Percentiles rank a stretch among this genome's conserved stretches.
These are phyloP conservation scores for Globisporangium spiculum DNA, from an alignment of 352 stramenopile genomes.

Conservation along the genomic window DNA sequence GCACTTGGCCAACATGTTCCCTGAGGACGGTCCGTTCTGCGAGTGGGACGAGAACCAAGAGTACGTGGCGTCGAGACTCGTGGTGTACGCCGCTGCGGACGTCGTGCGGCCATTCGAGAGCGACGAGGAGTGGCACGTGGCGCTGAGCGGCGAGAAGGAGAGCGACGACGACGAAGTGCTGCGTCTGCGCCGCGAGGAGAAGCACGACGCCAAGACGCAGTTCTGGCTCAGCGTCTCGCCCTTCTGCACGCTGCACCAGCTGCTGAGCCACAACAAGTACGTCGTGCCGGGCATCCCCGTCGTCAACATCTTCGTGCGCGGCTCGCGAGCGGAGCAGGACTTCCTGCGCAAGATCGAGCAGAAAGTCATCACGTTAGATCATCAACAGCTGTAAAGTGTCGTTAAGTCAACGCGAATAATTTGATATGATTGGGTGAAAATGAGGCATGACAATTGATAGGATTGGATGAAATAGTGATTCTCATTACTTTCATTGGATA, in stretches of 20 bases:
- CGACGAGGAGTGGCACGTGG: conserved; percentile 73
- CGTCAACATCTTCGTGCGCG: conserved; percentile 80
- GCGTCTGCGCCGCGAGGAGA: conserved; percentile 62
- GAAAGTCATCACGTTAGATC: conserved; percentile 49
- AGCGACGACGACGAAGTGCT: conserved; percentile 59
- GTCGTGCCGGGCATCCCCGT: conserved; percentile 83
- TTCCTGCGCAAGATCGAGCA: conserved; percentile 71
- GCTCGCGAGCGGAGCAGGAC: conserved; percentile 52
- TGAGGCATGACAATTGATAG: neutral
- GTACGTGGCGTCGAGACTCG: conserved; percentile 75
- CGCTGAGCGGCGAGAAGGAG: conserved; percentile 71
- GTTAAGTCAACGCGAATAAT: neutral
- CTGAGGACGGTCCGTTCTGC: conserved; percentile 78
- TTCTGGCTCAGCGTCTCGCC: conserved; percentile 76
- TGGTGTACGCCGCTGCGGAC: conserved; percentile 71
- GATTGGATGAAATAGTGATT: conserved; percentile 20
- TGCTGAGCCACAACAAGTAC: conserved; percentile 73
- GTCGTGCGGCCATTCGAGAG: conserved; percentile 65
- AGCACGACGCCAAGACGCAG: conserved; percentile 75
- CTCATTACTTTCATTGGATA: neutral
- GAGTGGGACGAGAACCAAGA: conserved; percentile 72
- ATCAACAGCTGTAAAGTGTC: conserved; percentile 17
- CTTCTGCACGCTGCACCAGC: conserved; percentile 73
- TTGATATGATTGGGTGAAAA: conserved; percentile 24
- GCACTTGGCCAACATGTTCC: conserved; percentile 89